Evolutionary conservation across 768 basidiomycete genomes (phyloP).

Genomic region (Mycena amicta): DNA sequence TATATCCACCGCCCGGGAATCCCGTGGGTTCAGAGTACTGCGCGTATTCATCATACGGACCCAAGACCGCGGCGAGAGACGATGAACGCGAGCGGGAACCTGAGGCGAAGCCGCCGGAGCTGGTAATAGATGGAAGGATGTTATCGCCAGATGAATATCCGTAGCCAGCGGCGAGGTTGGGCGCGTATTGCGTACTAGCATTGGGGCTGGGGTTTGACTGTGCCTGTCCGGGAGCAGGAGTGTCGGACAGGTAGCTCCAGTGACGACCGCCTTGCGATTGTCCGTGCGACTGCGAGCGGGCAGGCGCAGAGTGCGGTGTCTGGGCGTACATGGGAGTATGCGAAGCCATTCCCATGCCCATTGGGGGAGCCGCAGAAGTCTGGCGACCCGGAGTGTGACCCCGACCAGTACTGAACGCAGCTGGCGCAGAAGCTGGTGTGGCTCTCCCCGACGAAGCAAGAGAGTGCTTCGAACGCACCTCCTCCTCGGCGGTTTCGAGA

Average conservation of each 20-base stretch:
- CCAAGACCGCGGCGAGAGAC: neutral
- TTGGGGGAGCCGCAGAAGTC: neutral
- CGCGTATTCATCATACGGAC: neutral
- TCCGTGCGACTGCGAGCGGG: neutral
- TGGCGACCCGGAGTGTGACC: neutral
- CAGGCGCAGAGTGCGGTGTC: neutral
- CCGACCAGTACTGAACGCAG: neutral
- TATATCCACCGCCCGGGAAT: neutral
- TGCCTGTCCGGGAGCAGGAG: neutral
- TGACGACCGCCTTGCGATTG: neutral
- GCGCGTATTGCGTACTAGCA: neutral
- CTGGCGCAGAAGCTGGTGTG: neutral
- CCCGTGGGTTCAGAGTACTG: neutral
- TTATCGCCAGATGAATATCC: no score
- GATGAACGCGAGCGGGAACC: neutral
- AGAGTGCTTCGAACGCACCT: neutral
- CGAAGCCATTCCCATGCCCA: neutral
- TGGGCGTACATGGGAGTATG: neutral
- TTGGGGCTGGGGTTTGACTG: neutral
- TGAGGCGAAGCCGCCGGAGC: neutral
- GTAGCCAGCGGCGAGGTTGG: neutral
- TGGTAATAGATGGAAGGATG: neutral
- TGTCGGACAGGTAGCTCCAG: neutral
- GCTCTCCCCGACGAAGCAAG: neutral
- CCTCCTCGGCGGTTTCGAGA: conserved; percentile 1